Conservation (phyloP, 2,329 filamentous ascomycete species). For the Endoconidiophora laricicola region DNA sequence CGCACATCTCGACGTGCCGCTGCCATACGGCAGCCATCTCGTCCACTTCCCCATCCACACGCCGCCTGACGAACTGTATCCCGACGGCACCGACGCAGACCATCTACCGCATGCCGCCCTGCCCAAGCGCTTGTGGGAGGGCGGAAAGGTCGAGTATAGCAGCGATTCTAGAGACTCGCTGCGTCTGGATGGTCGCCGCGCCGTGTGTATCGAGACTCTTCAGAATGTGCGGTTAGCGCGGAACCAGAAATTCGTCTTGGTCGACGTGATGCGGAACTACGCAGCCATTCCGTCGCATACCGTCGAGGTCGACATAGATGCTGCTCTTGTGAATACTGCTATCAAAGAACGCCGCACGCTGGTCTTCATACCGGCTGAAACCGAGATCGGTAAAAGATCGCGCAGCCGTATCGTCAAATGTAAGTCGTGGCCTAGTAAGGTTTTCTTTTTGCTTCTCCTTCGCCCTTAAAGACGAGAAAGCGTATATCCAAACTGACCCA, state of each 20-base stretch:
- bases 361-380: conserved; percentile 32
- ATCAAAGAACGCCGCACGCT: conserved; percentile 33
- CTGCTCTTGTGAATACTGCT: conserved; percentile 15
- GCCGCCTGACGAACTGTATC: conserved; percentile 42
- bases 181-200: conserved; percentile 23
- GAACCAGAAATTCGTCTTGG: conserved; percentile 26
- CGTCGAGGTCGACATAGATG: not conserved
- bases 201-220: conserved; percentile 30
- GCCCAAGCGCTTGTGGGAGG: conserved; percentile 72
- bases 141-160: conserved; percentile 50
- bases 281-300: conserved; percentile 16
- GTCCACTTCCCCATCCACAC: conserved; percentile 70
- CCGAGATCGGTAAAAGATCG: conserved; percentile 11
- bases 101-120: conserved; percentile 55
- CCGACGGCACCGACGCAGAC: conserved; percentile 70
- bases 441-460: not conserved
- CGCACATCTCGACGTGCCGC: conserved; percentile 12
- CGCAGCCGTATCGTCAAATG: conserved; percentile 17
- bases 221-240: conserved; percentile 23
- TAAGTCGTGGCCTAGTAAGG: conserved; percentile 12
- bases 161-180: conserved; percentile 19
- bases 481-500: not conserved
- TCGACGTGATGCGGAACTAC: conserved; percentile 34
- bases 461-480: not conserved
- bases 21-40: conserved; percentile 25